Evolutionary conservation across 495 filamentous ascomycete genomes (phyloP).

Genomic region (Hypoxylon crocopeplum): DNA sequence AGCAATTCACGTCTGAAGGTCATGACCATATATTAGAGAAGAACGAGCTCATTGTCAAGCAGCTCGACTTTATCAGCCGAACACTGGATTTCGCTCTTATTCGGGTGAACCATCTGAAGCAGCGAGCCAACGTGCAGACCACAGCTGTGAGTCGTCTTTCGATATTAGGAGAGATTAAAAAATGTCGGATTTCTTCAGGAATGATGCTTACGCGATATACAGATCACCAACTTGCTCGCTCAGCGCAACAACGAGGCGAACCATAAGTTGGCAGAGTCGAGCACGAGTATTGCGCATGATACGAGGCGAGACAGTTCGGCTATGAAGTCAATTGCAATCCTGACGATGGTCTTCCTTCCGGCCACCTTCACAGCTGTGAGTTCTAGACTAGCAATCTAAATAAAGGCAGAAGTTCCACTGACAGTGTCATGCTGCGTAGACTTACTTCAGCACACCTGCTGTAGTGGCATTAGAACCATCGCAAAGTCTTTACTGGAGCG

Average conservation of each 20-base stretch:
- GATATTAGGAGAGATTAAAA: too few relatives aligned
- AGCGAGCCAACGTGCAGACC: conserved; percentile 15
- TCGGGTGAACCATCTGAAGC: conserved; percentile 13
- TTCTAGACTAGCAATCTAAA: background rate
- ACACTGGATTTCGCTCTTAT: conserved; percentile 12
- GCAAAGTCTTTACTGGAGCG: conserved; percentile 11
- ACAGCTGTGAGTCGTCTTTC: conserved; percentile 5
- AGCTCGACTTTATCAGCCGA: conserved; percentile 12
- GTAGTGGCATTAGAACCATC: conserved; percentile 6
- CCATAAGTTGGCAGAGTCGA: conserved; percentile 8
- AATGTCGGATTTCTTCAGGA: too few relatives aligned
- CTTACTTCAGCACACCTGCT: conserved; percentile 19
- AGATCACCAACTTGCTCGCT: conserved; percentile 24
- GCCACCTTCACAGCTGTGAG: conserved; percentile 46
- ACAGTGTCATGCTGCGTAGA: background rate
- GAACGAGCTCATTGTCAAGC: conserved; percentile 14
- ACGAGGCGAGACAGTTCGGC: conserved; percentile 44
- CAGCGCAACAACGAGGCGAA: conserved; percentile 20
- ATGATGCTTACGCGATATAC: background rate
- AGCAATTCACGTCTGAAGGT: background rate
- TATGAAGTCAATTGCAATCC: conserved; percentile 51
- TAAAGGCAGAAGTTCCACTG: background rate
- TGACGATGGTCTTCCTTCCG: conserved; percentile 54
- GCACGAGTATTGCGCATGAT: conserved; percentile 21
- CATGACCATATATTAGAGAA: background rate